Evolutionary conservation across 2,329 filamentous ascomycete species (phyloP), one percentile per base, ranked within the genome.

Genomic region (Pyricularia sp.): DNA sequence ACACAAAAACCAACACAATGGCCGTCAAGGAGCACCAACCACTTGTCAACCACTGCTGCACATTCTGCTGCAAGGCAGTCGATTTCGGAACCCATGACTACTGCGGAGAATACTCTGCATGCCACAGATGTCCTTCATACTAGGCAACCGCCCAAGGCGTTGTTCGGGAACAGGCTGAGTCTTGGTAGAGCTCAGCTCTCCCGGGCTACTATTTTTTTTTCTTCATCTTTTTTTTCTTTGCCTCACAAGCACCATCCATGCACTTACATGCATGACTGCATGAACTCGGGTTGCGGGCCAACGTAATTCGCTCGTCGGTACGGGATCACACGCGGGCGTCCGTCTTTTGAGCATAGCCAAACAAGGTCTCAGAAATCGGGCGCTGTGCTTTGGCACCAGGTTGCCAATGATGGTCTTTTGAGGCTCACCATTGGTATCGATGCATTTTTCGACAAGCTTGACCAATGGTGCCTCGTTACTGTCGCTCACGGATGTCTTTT

Each of bases 41-140:
- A 65, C 78, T 80, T 65, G 77, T 81, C 74, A 76, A 79, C 73
- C 70, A 76, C 68, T 82, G 80, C 78, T 82, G 80, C 75, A 76
- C 76, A 30, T 80, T 77, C 69, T 82, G 80, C 73, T 82, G 80
- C 75, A 79, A 78, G 69, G 78, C 78, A 40, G 75, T 78, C 64
- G 78, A 82, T 70, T 78, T 78, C 65, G 79, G 79, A 67, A 78
- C 78, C 62, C 80, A 82, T 70, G 80, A 82, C 68, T 79, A 78
- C 70, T 82, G 80, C 72, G 74, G 74, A 9, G 76, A 72, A 64
- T 71, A 70, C 68, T 72, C 72, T 61, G 72, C 78, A 70, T 82
- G 80, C 70, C 77, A 78, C 61, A 73, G 72, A 64, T 80, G 77
- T 73, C 74, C 74, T 64, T 73, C 76, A 66, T 76, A 74, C 73